A percentile compares a stretch with the other conserved stretches of the same genome.
These are phyloP conservation scores for Erodium moschatum DNA, from an alignment of 441 rosid genomes.

Conservation along the genomic window DNA sequence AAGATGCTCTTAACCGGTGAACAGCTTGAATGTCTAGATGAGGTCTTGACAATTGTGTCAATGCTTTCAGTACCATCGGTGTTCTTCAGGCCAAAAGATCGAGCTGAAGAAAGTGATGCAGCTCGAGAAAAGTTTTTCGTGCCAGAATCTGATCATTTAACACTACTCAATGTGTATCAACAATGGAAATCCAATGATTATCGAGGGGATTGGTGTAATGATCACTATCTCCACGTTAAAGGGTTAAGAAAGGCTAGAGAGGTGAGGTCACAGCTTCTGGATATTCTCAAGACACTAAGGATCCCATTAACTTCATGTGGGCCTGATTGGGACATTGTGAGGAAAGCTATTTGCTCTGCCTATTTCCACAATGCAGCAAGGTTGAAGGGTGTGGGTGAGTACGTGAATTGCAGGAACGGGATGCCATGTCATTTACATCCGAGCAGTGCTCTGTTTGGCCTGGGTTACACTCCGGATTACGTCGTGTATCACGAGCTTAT, in stretches of 20 bases:
- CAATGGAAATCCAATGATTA: constrained; percentile 95
- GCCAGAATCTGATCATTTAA: constrained; percentile 88
- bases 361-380: constrained; percentile 89
- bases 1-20: constrained; percentile 98
- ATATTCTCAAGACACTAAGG: constrained; percentile 73
- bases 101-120: constrained; percentile 91
- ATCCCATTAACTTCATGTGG: constrained; percentile 74
- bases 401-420: constrained; percentile 70
- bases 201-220: constrained; percentile 91
- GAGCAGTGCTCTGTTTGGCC: constrained; percentile 80
- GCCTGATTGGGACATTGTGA: constrained; percentile 63
- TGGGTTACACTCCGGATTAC: constrained; percentile 76
- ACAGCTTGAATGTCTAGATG: constrained; percentile 61
- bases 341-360: constrained; percentile 88
- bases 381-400: constrained; percentile 86
- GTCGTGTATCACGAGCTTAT: constrained; percentile 92
- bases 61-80: constrained; percentile 99
- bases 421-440: constrained; percentile 97
- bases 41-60: constrained; percentile 89
- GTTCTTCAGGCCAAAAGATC: constrained; percentile 88
- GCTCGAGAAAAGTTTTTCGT: constrained; percentile 92
- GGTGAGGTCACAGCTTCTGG: constrained; percentile 89
- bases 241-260: constrained; percentile 80
- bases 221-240: constrained; percentile 78
- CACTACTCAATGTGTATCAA: constrained; percentile 70